Conservation (phyloP, 768 basidiomycete genomes). For the Kwoniella sp. region DNA sequence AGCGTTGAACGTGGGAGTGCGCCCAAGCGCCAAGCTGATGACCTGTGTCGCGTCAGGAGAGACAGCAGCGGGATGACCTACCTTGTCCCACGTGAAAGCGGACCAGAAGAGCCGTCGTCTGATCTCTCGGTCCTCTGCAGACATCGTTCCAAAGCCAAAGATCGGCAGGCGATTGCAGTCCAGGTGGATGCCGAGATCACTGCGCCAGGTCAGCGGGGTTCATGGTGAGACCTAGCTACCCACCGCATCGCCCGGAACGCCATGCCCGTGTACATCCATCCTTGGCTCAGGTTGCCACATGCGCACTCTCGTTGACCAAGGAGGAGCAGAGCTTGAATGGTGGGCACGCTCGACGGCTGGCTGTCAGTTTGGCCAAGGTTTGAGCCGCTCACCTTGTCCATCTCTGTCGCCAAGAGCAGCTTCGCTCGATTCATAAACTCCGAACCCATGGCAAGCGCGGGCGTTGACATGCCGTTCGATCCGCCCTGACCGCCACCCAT, state of each 20-base stretch:
- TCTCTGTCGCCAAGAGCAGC: constrained; percentile 14
- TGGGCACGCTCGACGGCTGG: constrained; percentile 22
- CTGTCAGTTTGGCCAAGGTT: background rate
- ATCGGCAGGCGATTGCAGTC: constrained; percentile 20
- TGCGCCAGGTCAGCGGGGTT: too few relatives aligned
- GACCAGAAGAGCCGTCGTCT: constrained; percentile 26
- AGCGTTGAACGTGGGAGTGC: constrained; percentile 26
- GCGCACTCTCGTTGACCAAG: constrained; percentile 22
- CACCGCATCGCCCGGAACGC: constrained; percentile 22
- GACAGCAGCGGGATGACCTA: background rate
- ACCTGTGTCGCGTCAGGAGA: constrained; percentile 3
- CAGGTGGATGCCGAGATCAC: constrained; percentile 26
- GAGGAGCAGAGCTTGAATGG: constrained; percentile 23
- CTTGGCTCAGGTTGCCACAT: constrained; percentile 18
- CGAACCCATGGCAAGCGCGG: constrained; percentile 1
- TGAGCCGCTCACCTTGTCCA: constrained; percentile 18
- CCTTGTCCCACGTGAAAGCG: constrained; percentile 28
- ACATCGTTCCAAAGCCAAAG: constrained; percentile 24
- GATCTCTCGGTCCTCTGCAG: constrained; percentile 24
- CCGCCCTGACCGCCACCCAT: background rate
- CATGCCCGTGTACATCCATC: constrained; percentile 31
- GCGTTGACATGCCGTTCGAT: background rate
- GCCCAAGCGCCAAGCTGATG: constrained; percentile 20
- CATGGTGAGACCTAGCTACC: background rate
- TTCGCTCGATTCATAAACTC: constrained; percentile 21